Percentiles rank a stretch among this genome's conserved stretches.
These are phyloP conservation scores for Talaromyces verruculosus DNA, from an alignment of 2,329 filamentous ascomycete genomes.

Conservation along the genomic window DNA sequence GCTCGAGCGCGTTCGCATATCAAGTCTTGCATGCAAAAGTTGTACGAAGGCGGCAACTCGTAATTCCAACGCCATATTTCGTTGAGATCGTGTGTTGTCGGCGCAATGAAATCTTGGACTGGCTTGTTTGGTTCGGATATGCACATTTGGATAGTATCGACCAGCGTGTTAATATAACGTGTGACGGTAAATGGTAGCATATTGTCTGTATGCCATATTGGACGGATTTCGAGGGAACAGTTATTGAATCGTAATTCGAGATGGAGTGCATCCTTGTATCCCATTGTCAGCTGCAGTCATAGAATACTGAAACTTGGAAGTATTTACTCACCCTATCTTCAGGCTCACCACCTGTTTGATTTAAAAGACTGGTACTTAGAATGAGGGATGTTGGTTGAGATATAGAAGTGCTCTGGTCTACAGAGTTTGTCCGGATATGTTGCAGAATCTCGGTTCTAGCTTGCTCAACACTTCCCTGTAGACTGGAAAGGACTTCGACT, in stretches of 20 bases:
- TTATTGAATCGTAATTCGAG: conserved; percentile 5
- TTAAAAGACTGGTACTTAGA: conserved; percentile 6
- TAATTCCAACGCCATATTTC: conserved; percentile 53
- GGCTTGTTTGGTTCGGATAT: conserved; percentile 31
- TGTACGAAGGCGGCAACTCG: conserved; percentile 43
- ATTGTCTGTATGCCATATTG: conserved; percentile 45
- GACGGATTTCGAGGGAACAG: conserved; percentile 32
- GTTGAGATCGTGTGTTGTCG: conserved; percentile 41
- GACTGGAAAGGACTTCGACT: background rate
- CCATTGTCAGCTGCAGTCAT: background rate
- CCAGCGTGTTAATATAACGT: conserved; percentile 45
- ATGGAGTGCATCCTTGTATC: conserved; percentile 7
- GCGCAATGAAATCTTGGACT: conserved; percentile 36
- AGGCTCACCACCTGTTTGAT: background rate
- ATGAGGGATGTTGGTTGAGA: background rate
- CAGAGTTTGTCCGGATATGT: background rate
- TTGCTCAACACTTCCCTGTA: conserved; percentile 4
- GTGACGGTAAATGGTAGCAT: conserved; percentile 47
- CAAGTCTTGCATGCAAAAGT: conserved; percentile 22
- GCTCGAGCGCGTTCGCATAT: conserved; percentile 26
- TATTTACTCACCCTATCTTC: background rate
- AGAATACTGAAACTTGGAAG: background rate
- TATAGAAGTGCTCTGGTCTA: too few relatives aligned
- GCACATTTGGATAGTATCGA: conserved; percentile 42
- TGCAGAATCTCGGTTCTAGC: background rate